Percentiles rank a stretch among this genome's conserved stretches.
Evolutionary conservation across 176 grass and related monocot genomes (phyloP).

Genomic region (Oryza punctata): DNA sequence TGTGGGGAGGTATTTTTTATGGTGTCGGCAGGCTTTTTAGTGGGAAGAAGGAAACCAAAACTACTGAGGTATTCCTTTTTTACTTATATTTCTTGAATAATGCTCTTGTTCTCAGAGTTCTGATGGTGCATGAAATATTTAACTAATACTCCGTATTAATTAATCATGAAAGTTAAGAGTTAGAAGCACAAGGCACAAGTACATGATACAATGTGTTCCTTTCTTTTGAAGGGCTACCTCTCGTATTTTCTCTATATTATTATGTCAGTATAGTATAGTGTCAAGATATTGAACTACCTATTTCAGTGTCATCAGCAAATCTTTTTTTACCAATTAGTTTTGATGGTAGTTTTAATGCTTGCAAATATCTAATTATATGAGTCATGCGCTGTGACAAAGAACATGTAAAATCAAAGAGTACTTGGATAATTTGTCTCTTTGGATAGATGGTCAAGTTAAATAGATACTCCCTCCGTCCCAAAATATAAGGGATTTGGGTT

Average conservation of each 20-base stretch:
- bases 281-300: background rate
- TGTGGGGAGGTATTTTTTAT: conserved; percentile 60
- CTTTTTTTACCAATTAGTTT: background rate
- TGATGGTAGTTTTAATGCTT: too few relatives aligned
- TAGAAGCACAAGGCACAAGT: background rate
- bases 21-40: conserved; percentile 51
- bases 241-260: background rate
- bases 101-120: background rate
- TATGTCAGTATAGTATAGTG: background rate
- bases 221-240: conserved; percentile 10
- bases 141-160: background rate
- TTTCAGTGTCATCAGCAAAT: background rate
- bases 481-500: too few relatives aligned
- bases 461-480: too few relatives aligned
- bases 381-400: too few relatives aligned
- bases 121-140: background rate
- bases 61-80: conserved; percentile 50
- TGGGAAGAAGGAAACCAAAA: conserved; percentile 56
- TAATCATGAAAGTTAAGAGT: background rate
- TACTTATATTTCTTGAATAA: background rate
- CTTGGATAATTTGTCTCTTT: too few relatives aligned
- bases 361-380: too few relatives aligned
- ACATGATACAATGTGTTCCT: background rate
- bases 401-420: too few relatives aligned
- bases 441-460: too few relatives aligned